Base-by-base conservation (phyloP, 345 rosid species). In the Dipteronia sinensis region DNA sequence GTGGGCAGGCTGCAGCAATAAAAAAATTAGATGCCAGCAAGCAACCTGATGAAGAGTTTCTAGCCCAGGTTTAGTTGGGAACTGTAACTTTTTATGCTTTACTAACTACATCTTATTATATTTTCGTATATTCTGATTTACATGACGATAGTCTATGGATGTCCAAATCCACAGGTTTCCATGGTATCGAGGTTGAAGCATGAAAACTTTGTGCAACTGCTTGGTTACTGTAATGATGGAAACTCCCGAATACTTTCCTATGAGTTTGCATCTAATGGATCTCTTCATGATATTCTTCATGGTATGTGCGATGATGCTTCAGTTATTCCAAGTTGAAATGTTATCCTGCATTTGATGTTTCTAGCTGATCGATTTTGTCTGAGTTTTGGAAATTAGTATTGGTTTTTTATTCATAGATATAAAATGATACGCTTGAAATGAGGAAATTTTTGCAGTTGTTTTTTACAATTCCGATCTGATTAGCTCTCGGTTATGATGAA, bases 191-290 rank as follows among this genome's bases (percentile, higher is more conserved):
- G 92, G 82, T 72, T 92, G 82, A 89, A 86, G 80, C 86, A 91
- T 81, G 91, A 87, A 59, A 88, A 92, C 83, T 84, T 91, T 86
- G 92, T 90, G 67, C 86, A 90, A 40, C 81, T 93, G 80, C 91
- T 88, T 70, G 94, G 94, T 31, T 93, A 93, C 84, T 91, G 89
- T 86, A 88, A 88, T 66, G 94, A 87, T 16, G 97, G 95, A 77
- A 86, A 67, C 76, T 85, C 90, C 12, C 88, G 92, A 53, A 84
- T 90, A 77, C 95, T 93, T 80, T 90, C 87, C 17, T 90, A 85
- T 70, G 97, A 91, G 71, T 93, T 93, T 85, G 97, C 97, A n/a
- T 86, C 90, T 61, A 91, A 89, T 84, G 97, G 97, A 69, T 93
- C 97, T 62, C 91, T 93, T 62, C 95, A 91, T 86, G 97, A 93